These are phyloP conservation scores for Imleria badia DNA, from an alignment of 768 basidiomycete genomes.

Conservation along the genomic window DNA sequence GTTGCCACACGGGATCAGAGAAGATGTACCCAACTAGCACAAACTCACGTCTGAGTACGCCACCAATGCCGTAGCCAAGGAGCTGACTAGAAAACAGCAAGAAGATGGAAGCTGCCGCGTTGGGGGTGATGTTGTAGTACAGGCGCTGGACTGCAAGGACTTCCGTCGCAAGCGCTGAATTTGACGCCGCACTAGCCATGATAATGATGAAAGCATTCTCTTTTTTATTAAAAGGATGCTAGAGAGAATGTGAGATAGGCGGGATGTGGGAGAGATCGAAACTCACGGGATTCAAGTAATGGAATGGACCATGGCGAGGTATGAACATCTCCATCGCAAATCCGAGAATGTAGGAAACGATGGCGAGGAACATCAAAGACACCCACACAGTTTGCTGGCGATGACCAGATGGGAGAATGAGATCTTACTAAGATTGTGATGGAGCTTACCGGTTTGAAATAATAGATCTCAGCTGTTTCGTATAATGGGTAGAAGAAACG, in stretches of 20 bases:
- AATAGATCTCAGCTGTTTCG: constrained; percentile 52
- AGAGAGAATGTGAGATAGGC: background rate
- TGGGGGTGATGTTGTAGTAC: constrained; percentile 54
- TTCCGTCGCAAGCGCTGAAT: constrained; percentile 52
- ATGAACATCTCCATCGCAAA: constrained; percentile 44
- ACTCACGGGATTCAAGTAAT: constrained; percentile 48
- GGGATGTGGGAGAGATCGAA: background rate
- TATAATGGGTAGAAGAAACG: background rate
- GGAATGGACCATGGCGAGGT: constrained; percentile 45
- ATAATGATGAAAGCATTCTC: constrained; percentile 59
- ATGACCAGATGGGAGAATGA: background rate
- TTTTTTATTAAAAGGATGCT: constrained; percentile 60
- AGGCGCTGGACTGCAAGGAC: constrained; percentile 53
- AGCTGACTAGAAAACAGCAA: constrained; percentile 35
- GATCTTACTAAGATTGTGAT: background rate
- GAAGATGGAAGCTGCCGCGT: constrained; percentile 44
- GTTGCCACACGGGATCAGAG: constrained; percentile 8
- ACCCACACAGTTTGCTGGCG: constrained; percentile 49
- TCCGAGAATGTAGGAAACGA: constrained; percentile 50
- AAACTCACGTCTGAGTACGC: constrained; percentile 45
- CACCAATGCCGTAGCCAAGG: constrained; percentile 53
- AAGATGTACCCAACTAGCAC: background rate
- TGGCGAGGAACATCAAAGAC: constrained; percentile 52
- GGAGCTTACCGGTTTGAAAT: constrained; percentile 51
- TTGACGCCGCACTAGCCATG: constrained; percentile 55